Evolutionary conservation across 2,329 filamentous ascomycete species (phyloP).

Genomic region (Dothistroma pini): DNA sequence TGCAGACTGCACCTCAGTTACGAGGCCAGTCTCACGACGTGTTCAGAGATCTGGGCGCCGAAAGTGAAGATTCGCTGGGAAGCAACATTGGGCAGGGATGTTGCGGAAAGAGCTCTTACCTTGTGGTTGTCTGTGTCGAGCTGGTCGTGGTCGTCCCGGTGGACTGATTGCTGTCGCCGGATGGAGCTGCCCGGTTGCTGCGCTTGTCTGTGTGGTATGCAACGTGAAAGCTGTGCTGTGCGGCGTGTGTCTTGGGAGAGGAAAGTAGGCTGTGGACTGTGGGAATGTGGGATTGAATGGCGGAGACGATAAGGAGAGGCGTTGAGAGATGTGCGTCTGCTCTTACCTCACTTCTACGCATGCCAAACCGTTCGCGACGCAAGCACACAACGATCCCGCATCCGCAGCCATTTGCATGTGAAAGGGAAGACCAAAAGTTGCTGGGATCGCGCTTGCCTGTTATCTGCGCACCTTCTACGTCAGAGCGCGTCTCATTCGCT

Average conservation of each 20-base stretch:
- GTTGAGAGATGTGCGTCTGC: constrained; percentile 9
- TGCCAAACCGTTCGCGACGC: neutral
- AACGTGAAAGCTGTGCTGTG: constrained; percentile 2
- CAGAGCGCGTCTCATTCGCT: neutral
- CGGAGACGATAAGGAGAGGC: neutral
- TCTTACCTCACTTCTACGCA: constrained; percentile 6
- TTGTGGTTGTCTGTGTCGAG: neutral
- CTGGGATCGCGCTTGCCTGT: constrained; percentile 1
- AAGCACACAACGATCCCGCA: neutral
- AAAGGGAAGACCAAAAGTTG: constrained; percentile 1
- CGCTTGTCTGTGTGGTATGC: constrained; percentile 1
- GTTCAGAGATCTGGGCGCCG: neutral
- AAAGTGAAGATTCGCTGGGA: neutral
- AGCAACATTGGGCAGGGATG: neutral
- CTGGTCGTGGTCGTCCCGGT: neutral
- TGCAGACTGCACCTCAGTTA: neutral
- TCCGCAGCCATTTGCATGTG: constrained; percentile 1
- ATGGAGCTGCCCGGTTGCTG: neutral
- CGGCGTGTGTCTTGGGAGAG: neutral
- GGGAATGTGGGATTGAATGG: neutral
- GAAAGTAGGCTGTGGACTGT: neutral
- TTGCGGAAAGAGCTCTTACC: neutral
- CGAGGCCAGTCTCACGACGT: neutral
- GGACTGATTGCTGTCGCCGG: neutral
- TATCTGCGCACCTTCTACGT: neutral